A percentile compares a stretch with the other conserved stretches of the same genome.
phyloP scores from a whole-genome alignment of 257 asterid species.

The Solanum pimpinellifolium region DNA sequence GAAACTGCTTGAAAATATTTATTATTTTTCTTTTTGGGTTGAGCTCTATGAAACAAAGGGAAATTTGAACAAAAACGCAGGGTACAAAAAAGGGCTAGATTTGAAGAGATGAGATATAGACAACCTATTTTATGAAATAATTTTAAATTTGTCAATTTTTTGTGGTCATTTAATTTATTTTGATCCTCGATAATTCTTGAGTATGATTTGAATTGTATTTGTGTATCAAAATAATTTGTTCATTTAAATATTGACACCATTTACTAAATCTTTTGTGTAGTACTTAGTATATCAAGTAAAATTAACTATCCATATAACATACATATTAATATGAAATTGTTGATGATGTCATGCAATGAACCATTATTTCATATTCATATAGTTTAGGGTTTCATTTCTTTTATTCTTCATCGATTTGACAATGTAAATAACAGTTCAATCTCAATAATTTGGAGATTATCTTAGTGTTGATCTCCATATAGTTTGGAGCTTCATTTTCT shows the following conservation, averaged over 20 bases:
- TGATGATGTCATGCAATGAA: background rate
- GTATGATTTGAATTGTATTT: background rate
- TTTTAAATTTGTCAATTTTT: background rate
- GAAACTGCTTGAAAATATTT: background rate
- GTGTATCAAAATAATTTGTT: background rate
- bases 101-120: background rate
- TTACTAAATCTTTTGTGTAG: background rate
- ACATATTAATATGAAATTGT: too few relatives aligned
- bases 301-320: background rate
- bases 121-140: background rate
- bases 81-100: background rate
- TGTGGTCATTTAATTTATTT: background rate
- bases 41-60: background rate
- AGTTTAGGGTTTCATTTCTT: background rate
- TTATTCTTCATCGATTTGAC: background rate
- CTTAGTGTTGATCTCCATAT: background rate
- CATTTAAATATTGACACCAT: background rate
- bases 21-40: background rate
- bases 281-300: background rate
- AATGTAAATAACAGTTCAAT: too few relatives aligned
- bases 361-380: background rate
- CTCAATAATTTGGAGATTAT: background rate
- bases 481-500: background rate
- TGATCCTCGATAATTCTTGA: background rate
- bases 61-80: background rate